These are phyloP conservation scores for Rhizopus microsporus DNA, from an alignment of 371 early-diverging fungal species.

Conservation along the genomic window DNA sequence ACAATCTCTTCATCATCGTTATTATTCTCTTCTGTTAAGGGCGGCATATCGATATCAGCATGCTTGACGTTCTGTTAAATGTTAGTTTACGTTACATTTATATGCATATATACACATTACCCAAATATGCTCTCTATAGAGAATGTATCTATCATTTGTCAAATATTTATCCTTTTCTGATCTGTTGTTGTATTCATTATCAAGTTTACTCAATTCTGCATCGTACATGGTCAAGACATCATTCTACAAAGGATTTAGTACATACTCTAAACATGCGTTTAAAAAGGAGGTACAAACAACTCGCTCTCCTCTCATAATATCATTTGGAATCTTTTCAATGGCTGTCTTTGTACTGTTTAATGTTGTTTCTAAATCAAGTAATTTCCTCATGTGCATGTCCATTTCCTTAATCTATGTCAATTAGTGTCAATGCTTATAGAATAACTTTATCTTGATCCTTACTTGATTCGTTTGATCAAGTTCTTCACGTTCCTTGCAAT, in stretches of 20 bases:
- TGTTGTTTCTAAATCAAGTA: constrained; percentile 15
- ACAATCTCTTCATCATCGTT: constrained; percentile 39
- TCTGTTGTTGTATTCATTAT: not conserved
- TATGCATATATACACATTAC: constrained; percentile 3
- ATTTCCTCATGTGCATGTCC: constrained; percentile 10
- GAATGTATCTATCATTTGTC: constrained; percentile 3
- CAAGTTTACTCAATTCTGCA: not conserved
- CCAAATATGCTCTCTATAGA: constrained; percentile 27
- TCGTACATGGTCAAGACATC: constrained; percentile 7
- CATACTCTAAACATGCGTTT: not conserved
- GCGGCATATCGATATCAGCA: constrained; percentile 37
- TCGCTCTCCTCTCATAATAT: constrained; percentile 6
- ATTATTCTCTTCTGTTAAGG: constrained; percentile 6
- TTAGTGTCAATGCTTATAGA: not conserved
- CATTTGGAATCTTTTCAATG: not conserved
- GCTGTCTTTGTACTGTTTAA: constrained; percentile 7
- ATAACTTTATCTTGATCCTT: not conserved
- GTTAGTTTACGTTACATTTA: not conserved
- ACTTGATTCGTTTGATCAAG: constrained; percentile 9
- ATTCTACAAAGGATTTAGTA: constrained; percentile 12
- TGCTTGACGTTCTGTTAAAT: constrained; percentile 34
- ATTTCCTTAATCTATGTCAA: constrained; percentile 1
- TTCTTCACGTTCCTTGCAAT: constrained; percentile 17
- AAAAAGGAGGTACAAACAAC: constrained; percentile 6
- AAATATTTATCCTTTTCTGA: constrained; percentile 12